These are phyloP conservation scores for Areca catechu DNA, from an alignment of 176 grass and related monocot genomes.

Conservation along the genomic window DNA sequence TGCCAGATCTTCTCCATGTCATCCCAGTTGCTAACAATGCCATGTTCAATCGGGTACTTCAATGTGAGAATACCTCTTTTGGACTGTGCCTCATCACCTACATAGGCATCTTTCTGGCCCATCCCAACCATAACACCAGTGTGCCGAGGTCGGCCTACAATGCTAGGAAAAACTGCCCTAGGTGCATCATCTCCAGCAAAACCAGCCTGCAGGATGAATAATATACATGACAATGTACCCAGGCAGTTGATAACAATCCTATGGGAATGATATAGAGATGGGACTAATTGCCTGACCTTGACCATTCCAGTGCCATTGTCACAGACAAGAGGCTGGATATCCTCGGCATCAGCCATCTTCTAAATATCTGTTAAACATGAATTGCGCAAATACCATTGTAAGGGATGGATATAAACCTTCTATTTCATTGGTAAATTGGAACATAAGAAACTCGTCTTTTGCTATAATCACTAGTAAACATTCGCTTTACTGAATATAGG, in stretches of 20 bases:
- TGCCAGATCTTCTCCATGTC: conserved; percentile 49
- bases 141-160: conserved; percentile 31
- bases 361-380: conserved; percentile 5
- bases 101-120: conserved; percentile 43
- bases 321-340: conserved; percentile 40
- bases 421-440: too few species aligned
- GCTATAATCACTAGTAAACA: too few species aligned
- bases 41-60: conserved; percentile 32
- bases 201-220: conserved; percentile 18
- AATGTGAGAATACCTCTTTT: conserved; percentile 39
- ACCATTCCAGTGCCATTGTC: conserved; percentile 46
- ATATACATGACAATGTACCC: background rate
- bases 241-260: too few species aligned
- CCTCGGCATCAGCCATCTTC: conserved; percentile 30
- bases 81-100: conserved; percentile 40
- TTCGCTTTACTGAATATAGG: too few species aligned
- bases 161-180: conserved; percentile 34
- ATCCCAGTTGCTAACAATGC: conserved; percentile 42
- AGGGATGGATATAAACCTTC: background rate
- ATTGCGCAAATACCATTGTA: background rate
- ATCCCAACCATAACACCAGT: conserved; percentile 41
- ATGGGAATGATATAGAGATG: background rate
- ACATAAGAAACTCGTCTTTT: too few species aligned
- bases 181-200: conserved; percentile 35
- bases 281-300: conserved; percentile 14